phyloP scores from a whole-genome alignment of 495 filamentous ascomycete genomes.

The Penicillium antarcticum region DNA sequence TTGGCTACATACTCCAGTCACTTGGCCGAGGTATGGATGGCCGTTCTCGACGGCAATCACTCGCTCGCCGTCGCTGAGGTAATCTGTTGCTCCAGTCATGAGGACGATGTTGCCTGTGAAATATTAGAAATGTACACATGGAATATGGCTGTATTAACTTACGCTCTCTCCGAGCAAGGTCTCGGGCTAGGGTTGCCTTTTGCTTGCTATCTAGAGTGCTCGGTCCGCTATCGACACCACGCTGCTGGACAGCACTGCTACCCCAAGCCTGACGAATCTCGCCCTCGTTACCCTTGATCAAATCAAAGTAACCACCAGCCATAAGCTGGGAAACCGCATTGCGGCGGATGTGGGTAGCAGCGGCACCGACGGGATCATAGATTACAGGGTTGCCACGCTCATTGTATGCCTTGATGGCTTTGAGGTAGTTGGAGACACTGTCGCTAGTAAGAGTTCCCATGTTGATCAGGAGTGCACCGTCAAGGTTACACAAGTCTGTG shows the following conservation, averaged over 20 bases:
- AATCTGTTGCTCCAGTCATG: slow-evolving; percentile 79
- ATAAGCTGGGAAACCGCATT: slow-evolving; percentile 70
- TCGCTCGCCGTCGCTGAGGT: slow-evolving; percentile 68
- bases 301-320: slow-evolving; percentile 68
- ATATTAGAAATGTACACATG: neutral
- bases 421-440: slow-evolving; percentile 62
- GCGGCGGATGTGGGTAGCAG: slow-evolving; percentile 73
- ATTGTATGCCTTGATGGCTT: slow-evolving; percentile 77
- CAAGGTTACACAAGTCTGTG: slow-evolving; percentile 63
- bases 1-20: slow-evolving; percentile 62
- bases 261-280: slow-evolving; percentile 75
- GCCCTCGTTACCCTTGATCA: slow-evolving; percentile 94
- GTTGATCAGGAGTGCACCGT: slow-evolving; percentile 78
- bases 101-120: slow-evolving; percentile 63
- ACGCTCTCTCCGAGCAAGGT: slow-evolving; percentile 63
- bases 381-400: slow-evolving; percentile 67
- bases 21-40: slow-evolving; percentile 68
- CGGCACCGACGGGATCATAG: slow-evolving; percentile 89
- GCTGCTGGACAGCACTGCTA: slow-evolving; percentile 57
- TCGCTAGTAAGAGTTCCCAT: slow-evolving; percentile 86
- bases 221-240: slow-evolving; percentile 80
- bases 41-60: slow-evolving; percentile 73
- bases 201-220: slow-evolving; percentile 51
- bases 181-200: slow-evolving; percentile 58
- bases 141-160: slow-evolving; percentile 4